Percentiles rank a stretch among this genome's conserved stretches.
Conservation (phyloP, 2,329 filamentous ascomycete genomes). For the Xenosphaeropsis pyriputrescens region DNA sequence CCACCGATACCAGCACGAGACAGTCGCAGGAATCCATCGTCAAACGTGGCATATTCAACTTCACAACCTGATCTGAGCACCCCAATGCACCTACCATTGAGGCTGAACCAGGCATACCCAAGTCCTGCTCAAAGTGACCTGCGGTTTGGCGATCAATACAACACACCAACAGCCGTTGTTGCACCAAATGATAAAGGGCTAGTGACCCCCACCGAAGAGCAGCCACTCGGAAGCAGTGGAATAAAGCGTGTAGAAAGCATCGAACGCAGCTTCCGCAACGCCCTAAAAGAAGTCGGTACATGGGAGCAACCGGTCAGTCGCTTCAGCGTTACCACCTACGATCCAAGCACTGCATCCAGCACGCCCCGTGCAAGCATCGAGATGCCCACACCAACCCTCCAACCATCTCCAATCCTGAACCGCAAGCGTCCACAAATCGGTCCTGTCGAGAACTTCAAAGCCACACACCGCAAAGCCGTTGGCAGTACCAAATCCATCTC, state of each 20-base stretch:
- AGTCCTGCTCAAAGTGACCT: constrained; percentile 1
- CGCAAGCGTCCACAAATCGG: constrained; percentile 13
- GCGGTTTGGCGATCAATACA: constrained; percentile 6
- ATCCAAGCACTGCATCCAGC: constrained; percentile 12
- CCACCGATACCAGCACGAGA: too few relatives aligned
- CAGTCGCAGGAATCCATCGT: too few relatives aligned
- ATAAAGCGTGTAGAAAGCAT: constrained; percentile 7
- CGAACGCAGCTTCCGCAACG: constrained; percentile 14
- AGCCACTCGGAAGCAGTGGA: not conserved
- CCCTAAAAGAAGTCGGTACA: constrained; percentile 7
- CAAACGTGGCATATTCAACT: too few relatives aligned
- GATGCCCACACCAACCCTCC: constrained; percentile 8
- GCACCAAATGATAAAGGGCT: constrained; percentile 3
- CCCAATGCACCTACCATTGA: too few relatives aligned
- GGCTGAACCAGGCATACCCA: constrained; percentile 1
- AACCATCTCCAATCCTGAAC: constrained; percentile 12
- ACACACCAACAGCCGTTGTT: constrained; percentile 5
- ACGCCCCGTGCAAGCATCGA: constrained; percentile 15
- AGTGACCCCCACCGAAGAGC: constrained; percentile 3
- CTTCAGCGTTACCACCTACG: constrained; percentile 18
- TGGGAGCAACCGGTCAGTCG: constrained; percentile 14
- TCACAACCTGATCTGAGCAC: too few relatives aligned
- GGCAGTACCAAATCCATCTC: constrained; percentile 12
- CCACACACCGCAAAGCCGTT: constrained; percentile 13
- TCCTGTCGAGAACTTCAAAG: constrained; percentile 2